Conservation (phyloP, 495 filamentous ascomycete genomes). For the Lophium mytilinum region DNA sequence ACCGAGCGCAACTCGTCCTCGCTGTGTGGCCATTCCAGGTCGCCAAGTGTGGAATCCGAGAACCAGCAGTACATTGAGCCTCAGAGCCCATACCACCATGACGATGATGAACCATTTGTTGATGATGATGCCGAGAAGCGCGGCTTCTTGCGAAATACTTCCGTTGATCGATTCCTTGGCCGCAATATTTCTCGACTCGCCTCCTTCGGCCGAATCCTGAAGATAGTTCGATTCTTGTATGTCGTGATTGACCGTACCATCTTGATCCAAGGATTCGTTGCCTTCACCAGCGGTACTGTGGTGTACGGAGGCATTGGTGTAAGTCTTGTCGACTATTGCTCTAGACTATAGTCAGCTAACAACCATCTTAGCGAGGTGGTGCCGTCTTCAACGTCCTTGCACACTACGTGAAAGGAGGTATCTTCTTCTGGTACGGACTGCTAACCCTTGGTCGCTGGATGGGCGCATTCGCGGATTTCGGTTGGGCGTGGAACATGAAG, state of each 20-base stretch:
- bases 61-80: constrained; percentile 38
- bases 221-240: constrained; percentile 50
- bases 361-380: constrained; percentile 40
- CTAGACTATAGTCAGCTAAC: constrained; percentile 1
- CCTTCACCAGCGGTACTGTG: constrained; percentile 55
- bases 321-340: constrained; percentile 27
- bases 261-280: constrained; percentile 56
- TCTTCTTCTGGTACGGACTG: constrained; percentile 92
- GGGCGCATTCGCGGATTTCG: constrained; percentile 81
- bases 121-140: constrained; percentile 35
- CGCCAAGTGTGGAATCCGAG: constrained; percentile 45
- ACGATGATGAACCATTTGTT: constrained; percentile 40
- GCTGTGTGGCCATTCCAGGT: constrained; percentile 54
- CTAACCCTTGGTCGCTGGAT: constrained; percentile 84
- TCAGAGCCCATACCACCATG: constrained; percentile 39
- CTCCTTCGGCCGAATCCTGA: constrained; percentile 49
- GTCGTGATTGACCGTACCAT: constrained; percentile 53
- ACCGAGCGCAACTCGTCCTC: constrained; percentile 66
- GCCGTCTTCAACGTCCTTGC: constrained; percentile 78
- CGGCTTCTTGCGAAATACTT: constrained; percentile 40
- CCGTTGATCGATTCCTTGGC: constrained; percentile 42
- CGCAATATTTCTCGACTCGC: constrained; percentile 46
- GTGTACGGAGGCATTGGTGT: constrained; percentile 66
- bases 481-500: constrained; percentile 93
- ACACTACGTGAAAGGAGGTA: constrained; percentile 93